Evolutionary conservation across 768 basidiomycete species (phyloP), one percentile per base, ranked within the genome.

Genomic region (Rhizopogon rudus): DNA sequence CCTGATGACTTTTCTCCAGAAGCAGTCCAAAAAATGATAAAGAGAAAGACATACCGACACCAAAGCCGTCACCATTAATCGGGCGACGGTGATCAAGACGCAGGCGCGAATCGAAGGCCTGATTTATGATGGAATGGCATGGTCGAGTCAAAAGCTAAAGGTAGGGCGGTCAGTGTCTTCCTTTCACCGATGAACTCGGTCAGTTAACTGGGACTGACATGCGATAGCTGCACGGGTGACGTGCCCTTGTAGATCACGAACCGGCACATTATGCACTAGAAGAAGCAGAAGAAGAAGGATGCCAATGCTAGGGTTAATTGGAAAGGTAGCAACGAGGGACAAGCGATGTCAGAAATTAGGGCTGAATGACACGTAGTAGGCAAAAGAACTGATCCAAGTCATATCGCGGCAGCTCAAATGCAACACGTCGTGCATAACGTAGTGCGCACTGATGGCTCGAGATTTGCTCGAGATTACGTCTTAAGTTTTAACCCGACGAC

Each of bases 61-160:
- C 96, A 68, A 98, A 98, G 0, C 96, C 96, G 68, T 98, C 95
- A 8, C 92, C 91, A 61, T 93, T 93, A 71, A 93, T 92, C n/a
- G 91, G 92, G 57, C 91, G 72, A 54, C 91, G 78, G 60, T 75
- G 79, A 65, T 93, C 91, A 51, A 93, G 69, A 17, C 96, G 83
- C 33, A 99, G 77, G 7, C 95, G 81, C 20, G 93, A 95, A 73
- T 98, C 96, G 64, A 93, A 95, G 0, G 96, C 93, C 73, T 97
- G 93, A 69, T 96, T 96, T 69, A 95, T 97, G 73, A 98, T 97
- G 3, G 91, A 93, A 73, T 98, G 96, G 57, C 87, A 87, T 50
- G 96, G 96, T 46, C 91, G 81, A 43, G 95, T 98, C 62, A 98
- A 79, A n/a, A 98, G 82, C 82, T 92, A 61, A 33, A 51, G 22